Conservation (phyloP, 176 grass and related monocot species). For the Oryza officinalis region DNA sequence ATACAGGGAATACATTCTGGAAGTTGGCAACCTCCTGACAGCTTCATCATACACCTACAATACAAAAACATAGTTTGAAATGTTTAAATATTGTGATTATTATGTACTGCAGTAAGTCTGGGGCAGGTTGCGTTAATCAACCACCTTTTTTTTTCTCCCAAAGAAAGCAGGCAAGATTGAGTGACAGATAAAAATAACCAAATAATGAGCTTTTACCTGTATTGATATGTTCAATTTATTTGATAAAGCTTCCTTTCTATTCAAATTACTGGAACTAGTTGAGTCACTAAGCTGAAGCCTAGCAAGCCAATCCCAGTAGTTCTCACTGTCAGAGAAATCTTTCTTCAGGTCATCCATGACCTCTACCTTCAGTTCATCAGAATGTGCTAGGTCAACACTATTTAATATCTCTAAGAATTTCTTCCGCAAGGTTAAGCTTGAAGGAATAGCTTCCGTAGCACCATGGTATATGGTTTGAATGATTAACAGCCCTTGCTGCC, state of each 20-base stretch:
- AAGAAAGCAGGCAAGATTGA: background rate
- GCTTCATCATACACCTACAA: slow-evolving; percentile 88
- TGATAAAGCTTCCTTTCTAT: slow-evolving; percentile 38
- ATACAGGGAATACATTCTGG: slow-evolving; percentile 87
- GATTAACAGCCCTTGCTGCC: slow-evolving; percentile 84
- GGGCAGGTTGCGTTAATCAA: background rate
- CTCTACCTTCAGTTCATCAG: slow-evolving; percentile 72
- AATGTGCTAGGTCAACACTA: slow-evolving; percentile 70
- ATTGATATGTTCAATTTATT: slow-evolving; percentile 65
- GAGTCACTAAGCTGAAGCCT: slow-evolving; percentile 55
- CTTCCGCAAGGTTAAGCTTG: slow-evolving; percentile 72
- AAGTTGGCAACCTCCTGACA: slow-evolving; percentile 63
- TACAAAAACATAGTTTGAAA: slow-evolving; percentile 4
- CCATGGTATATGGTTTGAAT: slow-evolving; percentile 81
- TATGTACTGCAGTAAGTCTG: background rate
- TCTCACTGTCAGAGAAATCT: slow-evolving; percentile 68
- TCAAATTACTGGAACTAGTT: slow-evolving; percentile 35
- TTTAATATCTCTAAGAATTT: slow-evolving; percentile 78
- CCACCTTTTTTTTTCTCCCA: background rate
- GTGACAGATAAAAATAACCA: background rate
- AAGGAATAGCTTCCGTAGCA: slow-evolving; percentile 67
- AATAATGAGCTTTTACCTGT: slow-evolving; percentile 51
- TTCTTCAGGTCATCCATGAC: slow-evolving; percentile 78
- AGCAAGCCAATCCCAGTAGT: slow-evolving; percentile 90
- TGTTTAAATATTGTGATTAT: background rate